Evolutionary conservation across 768 basidiomycete genomes (phyloP).

Genomic region (Pulveroboletus sp.): DNA sequence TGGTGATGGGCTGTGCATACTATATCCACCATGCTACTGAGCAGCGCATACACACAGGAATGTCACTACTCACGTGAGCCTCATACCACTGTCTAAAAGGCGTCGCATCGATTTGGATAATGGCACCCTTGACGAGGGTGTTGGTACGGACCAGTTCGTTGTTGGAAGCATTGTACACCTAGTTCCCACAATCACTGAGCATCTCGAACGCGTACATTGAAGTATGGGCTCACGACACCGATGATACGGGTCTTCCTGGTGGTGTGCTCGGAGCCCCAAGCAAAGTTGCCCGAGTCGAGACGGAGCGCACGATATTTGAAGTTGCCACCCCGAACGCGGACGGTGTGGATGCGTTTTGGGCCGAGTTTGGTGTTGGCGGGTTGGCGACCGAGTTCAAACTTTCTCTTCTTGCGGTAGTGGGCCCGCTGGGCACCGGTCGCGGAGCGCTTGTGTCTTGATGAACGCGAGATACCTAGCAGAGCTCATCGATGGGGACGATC

Average conservation of each 20-base stretch:
- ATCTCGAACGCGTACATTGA: background rate
- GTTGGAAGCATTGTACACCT: slow-evolving; percentile 99
- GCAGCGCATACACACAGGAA: background rate
- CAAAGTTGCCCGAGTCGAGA: slow-evolving; percentile 96
- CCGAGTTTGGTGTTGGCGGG: slow-evolving; percentile 97
- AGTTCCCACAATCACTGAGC: slow-evolving; percentile 6
- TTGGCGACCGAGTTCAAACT: slow-evolving; percentile 99
- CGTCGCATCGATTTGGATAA: slow-evolving; percentile 97
- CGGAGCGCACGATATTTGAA: slow-evolving; percentile 94
- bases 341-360: slow-evolving; percentile 90
- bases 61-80: slow-evolving; percentile 71
- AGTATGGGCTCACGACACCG: slow-evolving; percentile 71
- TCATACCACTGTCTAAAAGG: slow-evolving; percentile 99
- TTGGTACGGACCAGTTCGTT: slow-evolving; percentile 99
- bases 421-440: slow-evolving; percentile 89
- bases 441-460: slow-evolving; percentile 96
- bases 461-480: slow-evolving; percentile 86
- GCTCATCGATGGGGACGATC: slow-evolving; percentile 8
- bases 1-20: slow-evolving; percentile 95
- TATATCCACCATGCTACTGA: slow-evolving; percentile 30
- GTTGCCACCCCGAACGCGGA: slow-evolving; percentile 96
- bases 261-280: slow-evolving; percentile 94
- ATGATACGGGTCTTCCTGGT: slow-evolving; percentile 97
- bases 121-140: slow-evolving; percentile 94
- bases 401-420: slow-evolving; percentile 99